Conservation (phyloP, 2,329 filamentous ascomycete genomes). For the Venturia asperata region DNA sequence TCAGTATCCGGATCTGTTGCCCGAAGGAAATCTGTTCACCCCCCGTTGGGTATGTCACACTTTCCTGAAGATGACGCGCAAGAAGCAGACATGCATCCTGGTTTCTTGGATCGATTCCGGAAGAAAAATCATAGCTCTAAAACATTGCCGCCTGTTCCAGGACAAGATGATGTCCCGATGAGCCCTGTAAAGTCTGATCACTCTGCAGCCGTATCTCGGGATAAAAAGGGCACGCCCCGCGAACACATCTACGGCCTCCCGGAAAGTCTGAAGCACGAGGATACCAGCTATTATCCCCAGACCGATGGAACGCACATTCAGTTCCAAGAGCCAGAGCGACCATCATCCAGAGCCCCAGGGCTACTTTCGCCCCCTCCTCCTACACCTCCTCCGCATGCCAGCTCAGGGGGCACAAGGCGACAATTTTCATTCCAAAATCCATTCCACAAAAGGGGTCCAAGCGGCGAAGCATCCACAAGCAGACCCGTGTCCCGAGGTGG, state of each 20-base stretch:
- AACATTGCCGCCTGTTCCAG: slow-evolving; percentile 20
- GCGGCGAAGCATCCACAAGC: slow-evolving; percentile 24
- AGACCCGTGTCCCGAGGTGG: slow-evolving; percentile 31
- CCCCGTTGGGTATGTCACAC: slow-evolving; percentile 79
- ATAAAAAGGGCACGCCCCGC: background rate
- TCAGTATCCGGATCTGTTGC: slow-evolving; percentile 28
- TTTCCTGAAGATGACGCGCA: slow-evolving; percentile 59
- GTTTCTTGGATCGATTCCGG: slow-evolving; percentile 38
- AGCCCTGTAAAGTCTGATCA: slow-evolving; percentile 40
- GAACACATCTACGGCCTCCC: slow-evolving; percentile 46
- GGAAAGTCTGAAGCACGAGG: slow-evolving; percentile 39
- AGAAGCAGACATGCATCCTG: slow-evolving; percentile 38
- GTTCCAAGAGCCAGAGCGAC: background rate
- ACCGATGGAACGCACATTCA: slow-evolving; percentile 23
- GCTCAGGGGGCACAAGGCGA: slow-evolving; percentile 46
- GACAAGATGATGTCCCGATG: slow-evolving; percentile 37
- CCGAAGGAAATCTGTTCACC: slow-evolving; percentile 52
- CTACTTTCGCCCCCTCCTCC: slow-evolving; percentile 14
- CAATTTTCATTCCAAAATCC: slow-evolving; percentile 93
- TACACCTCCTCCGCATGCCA: background rate
- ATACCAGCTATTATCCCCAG: slow-evolving; percentile 39
- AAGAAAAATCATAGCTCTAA: slow-evolving; percentile 18
- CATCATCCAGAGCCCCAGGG: slow-evolving; percentile 1
- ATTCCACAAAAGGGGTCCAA: slow-evolving; percentile 51
- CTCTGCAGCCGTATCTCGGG: slow-evolving; percentile 1